These are phyloP conservation scores for Lyophyllum semitale DNA, from an alignment of 768 basidiomycete species.

Conservation along the genomic window DNA sequence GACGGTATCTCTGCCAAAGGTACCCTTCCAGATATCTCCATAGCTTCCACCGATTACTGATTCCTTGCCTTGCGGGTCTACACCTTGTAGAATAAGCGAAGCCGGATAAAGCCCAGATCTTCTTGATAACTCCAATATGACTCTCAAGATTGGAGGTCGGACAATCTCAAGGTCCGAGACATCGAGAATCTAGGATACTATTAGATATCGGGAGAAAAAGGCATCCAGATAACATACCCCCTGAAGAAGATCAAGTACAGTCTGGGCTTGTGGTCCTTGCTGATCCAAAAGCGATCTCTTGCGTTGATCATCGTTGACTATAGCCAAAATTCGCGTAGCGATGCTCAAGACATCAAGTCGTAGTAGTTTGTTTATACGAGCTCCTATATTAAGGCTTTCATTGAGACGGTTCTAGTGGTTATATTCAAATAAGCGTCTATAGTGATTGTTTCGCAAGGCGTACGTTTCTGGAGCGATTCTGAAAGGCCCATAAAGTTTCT, in stretches of 20 bases:
- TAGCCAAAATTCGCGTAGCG: conserved; percentile 4
- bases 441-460: background rate
- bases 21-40: conserved; percentile 13
- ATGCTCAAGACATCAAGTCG: conserved; percentile 2
- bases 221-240: background rate
- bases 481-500: conserved; percentile 6
- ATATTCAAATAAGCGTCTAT: background rate
- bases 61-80: conserved; percentile 1
- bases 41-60: conserved; percentile 3
- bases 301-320: conserved; percentile 4
- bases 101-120: conserved; percentile 5
- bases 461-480: conserved; percentile 1
- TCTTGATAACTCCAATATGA: conserved; percentile 2
- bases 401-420: background rate
- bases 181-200: conserved; percentile 3
- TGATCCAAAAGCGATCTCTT: conserved; percentile 1
- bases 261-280: conserved; percentile 5
- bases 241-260: conserved; percentile 8
- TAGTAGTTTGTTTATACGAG: background rate
- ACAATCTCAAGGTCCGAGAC: conserved; percentile 3
- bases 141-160: conserved; percentile 2
- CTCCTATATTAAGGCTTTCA: background rate
- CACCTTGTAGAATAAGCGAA: conserved; percentile 6
- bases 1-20: background rate
- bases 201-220: background rate